Base-by-base conservation (phyloP, 345 rosid genomes). In the Syzygium aqueum region DNA sequence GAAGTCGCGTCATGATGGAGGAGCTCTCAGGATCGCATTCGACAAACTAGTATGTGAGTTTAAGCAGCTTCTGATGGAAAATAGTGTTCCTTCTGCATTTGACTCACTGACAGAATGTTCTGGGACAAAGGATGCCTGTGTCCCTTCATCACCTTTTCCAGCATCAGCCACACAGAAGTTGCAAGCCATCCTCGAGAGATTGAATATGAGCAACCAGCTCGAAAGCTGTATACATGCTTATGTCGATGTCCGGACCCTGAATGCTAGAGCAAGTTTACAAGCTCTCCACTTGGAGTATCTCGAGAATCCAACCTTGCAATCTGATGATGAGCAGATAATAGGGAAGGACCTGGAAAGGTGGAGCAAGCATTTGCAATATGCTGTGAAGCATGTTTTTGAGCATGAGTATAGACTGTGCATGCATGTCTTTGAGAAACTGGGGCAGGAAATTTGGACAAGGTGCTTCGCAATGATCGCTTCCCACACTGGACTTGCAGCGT, bases 401-500 rank as follows among this genome's bases (percentile, higher is more conserved):
- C 85, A 78, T 12, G 98, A 97, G 88, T 84, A 85, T 85, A 85
- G 85, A 85, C 93, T 96, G 22, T 93, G 98, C 91, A 87, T 56
- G 53, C 84, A 90, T 19, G 89, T 96, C 25, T 94, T 94, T 50
- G 87, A 86, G 37, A 90, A 87, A 8, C 52, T 87, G 77, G 90
- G 87, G 54, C 82, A 91, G 33, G 91, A 92, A 51, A 84, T 90
- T 84, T 88, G 92, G 52, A 86, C 16, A 53, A 63, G 52, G 52
- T 93, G 97, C 90, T 95, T 95, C 51, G 92, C 92, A 6, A 89
- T 90, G 85, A 95, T 97, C 56, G 95, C 95, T 73, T 49, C 86
- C 37, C 84, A 89, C 5, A 93, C 98, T 14, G 94, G 94, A 86
- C 85, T 95, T 77, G 87, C 90, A 85, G 28, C 89, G 28, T 89